phyloP scores from a whole-genome alignment of 305 asterid species.

The Coffea humblotiana region DNA sequence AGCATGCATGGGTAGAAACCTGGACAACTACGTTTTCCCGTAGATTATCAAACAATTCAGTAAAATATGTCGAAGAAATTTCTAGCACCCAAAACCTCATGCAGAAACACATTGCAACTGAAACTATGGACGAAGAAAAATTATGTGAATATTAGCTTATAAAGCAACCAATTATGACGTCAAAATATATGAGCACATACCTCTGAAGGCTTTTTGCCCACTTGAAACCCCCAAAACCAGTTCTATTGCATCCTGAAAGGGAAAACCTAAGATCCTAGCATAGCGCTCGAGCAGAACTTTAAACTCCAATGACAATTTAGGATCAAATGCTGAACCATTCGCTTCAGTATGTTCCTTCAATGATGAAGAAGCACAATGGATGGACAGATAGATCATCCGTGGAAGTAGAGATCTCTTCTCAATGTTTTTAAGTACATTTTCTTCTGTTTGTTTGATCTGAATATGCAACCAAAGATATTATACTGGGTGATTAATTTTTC shows the following conservation, averaged over 20 bases:
- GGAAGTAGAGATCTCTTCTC: slow-evolving; percentile 96
- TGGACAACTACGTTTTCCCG: background rate
- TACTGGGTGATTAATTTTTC: slow-evolving; percentile 12
- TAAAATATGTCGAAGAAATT: background rate
- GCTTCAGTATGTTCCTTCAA: slow-evolving; percentile 72
- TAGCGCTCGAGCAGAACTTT: slow-evolving; percentile 81
- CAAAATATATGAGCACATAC: slow-evolving; percentile 39
- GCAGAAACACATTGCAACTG: background rate
- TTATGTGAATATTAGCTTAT: background rate
- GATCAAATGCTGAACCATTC: slow-evolving; percentile 61
- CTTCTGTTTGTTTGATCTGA: slow-evolving; percentile 64
- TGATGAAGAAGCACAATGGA: slow-evolving; percentile 70
- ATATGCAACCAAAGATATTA: slow-evolving; percentile 39
- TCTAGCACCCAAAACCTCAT: background rate
- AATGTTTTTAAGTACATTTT: slow-evolving; percentile 46
- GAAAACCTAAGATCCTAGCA: slow-evolving; percentile 66
- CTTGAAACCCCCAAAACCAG: slow-evolving; percentile 64
- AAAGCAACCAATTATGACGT: background rate
- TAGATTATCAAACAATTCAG: background rate
- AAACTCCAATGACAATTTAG: slow-evolving; percentile 66
- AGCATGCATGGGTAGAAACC: background rate
- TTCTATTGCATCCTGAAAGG: slow-evolving; percentile 82
- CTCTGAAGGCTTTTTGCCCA: slow-evolving; percentile 55
- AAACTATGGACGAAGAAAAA: background rate
- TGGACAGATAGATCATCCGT: slow-evolving; percentile 79